A percentile compares a stretch with the other conserved stretches of the same genome.
phyloP scores from a whole-genome alignment of 805 yeast genomes.

The Ogataea ganodermae region DNA sequence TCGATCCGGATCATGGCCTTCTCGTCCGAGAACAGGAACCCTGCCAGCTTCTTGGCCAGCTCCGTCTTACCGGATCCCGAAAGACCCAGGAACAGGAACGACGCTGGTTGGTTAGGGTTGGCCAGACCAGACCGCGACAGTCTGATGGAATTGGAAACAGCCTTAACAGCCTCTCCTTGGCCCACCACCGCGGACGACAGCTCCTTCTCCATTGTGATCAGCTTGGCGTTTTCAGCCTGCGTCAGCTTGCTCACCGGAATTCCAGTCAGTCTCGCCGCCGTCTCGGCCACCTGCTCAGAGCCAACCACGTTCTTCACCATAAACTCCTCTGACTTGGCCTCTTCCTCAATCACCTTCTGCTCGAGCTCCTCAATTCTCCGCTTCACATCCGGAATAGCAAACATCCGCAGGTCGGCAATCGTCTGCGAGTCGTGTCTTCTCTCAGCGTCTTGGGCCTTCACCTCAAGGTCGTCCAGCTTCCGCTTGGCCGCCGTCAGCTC shows the following conservation, averaged over 20 bases:
- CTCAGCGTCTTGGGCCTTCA: constrained; percentile 94
- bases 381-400: constrained; percentile 93
- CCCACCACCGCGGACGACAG: constrained; percentile 87
- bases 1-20: constrained; percentile 96
- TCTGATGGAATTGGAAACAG: constrained; percentile 94
- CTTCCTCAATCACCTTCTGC: constrained; percentile 72
- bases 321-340: constrained; percentile 46
- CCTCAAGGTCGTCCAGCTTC: constrained; percentile 88
- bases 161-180: constrained; percentile 92
- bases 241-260: constrained; percentile 93
- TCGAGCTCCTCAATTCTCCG: constrained; percentile 77
- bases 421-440: constrained; percentile 93
- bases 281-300: constrained; percentile 55
- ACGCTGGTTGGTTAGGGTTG: constrained; percentile 95
- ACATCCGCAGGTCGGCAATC: constrained; percentile 94
- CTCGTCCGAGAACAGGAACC: constrained; percentile 93
- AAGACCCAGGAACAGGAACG: constrained; percentile 90
- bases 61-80: constrained; percentile 99
- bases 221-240: constrained; percentile 91
- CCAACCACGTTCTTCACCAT: constrained; percentile 90
- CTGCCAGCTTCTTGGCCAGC: constrained; percentile 94
- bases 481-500: constrained; percentile 86
- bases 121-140: constrained; percentile 92
- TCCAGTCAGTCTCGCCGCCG: constrained; percentile 68
- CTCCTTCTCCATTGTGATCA: constrained; percentile 91